phyloP scores from a whole-genome alignment of 768 basidiomycete genomes.

The Cystofilobasidium bisporidii region DNA sequence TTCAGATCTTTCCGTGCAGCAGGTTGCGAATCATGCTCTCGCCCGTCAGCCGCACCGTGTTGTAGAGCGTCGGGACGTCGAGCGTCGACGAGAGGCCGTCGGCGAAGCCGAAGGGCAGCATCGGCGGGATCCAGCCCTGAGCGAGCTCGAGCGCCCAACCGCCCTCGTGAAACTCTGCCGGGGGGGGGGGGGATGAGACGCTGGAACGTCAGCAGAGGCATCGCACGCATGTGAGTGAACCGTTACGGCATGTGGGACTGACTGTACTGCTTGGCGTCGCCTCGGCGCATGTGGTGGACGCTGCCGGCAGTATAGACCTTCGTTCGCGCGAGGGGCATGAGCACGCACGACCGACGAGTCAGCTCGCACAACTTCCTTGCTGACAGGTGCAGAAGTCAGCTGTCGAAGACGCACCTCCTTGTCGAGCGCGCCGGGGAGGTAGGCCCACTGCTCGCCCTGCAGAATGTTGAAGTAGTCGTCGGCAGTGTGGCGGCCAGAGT shows the following conservation, averaged over 20 bases:
- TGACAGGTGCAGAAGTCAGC: no score
- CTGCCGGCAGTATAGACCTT: constrained; percentile 64
- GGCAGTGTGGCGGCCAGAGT: constrained; percentile 83
- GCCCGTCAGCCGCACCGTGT: constrained; percentile 65
- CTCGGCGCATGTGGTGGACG: constrained; percentile 73
- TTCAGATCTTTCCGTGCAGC: constrained; percentile 73
- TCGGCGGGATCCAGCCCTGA: constrained; percentile 84
- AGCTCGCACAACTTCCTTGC: no score
- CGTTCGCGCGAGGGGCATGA: neutral
- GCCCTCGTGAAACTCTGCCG: constrained; percentile 70
- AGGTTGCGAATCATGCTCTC: constrained; percentile 77
- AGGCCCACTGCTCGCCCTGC: constrained; percentile 90
- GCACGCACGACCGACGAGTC: no score
- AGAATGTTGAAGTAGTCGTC: constrained; percentile 98
- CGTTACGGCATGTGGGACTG: no score
- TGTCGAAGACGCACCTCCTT: constrained; percentile 52
- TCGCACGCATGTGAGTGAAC: no score
- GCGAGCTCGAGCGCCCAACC: constrained; percentile 96
- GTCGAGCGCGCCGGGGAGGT: constrained; percentile 64
- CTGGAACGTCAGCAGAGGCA: no score
- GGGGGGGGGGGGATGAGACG: neutral
- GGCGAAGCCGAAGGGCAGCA: constrained; percentile 70
- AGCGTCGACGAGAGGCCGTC: constrained; percentile 81
- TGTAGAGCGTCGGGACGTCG: constrained; percentile 70
- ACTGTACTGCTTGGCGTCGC: constrained; percentile 83